Base-by-base conservation (phyloP, 2,329 filamentous ascomycete genomes). In the Venturia nashicola region DNA sequence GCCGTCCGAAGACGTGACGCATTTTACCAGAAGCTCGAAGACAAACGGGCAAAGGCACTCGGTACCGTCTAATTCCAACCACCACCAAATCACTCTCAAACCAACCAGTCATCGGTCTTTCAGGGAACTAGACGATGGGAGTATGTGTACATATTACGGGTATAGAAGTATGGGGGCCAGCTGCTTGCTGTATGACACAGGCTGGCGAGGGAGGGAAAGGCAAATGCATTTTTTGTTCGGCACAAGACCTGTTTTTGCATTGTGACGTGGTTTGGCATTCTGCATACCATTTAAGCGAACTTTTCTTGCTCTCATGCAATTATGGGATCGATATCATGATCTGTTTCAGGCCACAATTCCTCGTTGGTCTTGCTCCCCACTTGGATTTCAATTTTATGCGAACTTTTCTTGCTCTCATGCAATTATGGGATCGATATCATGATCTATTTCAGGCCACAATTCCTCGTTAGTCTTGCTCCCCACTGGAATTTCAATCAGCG, bases 1-100 rank as follows among this genome's bases (percentile, higher is more conserved):
- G 78, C 82, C 68, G 83, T 86, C 72, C 83, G 83, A 73, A 80
- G 80, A 73, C 83, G 84, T 73, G 84, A 87, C 74, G 71, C 77
- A 70, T 85, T 81, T 78, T 87, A 87, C 79, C 76, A 80, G 72
- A 84, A 82, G 75, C 78, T 87, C 67, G 84, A 87, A 76, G 79
- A 83, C 69, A 78, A 86, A 76, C 63, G 63, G 23, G 63, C 63
- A n/a, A 63, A 65, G 44, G 55, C 39, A 34, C 51, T 64, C 55
- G 62, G 55, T 48, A 46, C 54, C 23, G 62, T 61, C 34, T 59
- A 32, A 57, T 57, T 36, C 51, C 51, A 57, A 36, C 51, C 32
- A 57, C 51, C 27, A 36, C 27, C 6, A 39, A 36, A 57, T 18
- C n/a, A 36, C 46, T 51, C 46, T 57, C 51, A 18, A 57, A 57